phyloP scores from a whole-genome alignment of 495 filamentous ascomycete species.

The Cercophora scortea region DNA sequence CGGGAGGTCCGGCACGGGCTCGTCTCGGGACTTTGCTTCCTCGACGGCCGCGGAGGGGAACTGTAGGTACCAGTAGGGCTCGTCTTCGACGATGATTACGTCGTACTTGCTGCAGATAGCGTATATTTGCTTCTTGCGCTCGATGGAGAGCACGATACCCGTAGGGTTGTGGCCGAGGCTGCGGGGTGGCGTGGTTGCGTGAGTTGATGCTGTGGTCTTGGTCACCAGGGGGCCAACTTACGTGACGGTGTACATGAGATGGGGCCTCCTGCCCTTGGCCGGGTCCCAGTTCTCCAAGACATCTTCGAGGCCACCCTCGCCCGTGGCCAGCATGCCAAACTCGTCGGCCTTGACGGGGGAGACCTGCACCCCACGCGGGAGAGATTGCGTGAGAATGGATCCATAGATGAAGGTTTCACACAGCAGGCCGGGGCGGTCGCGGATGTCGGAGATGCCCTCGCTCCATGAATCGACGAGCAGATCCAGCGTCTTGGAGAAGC shows the following conservation, averaged over 20 bases:
- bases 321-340: slow-evolving; percentile 62
- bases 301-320: slow-evolving; percentile 65
- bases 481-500: slow-evolving; percentile 67
- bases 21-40: slow-evolving; percentile 38
- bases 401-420: slow-evolving; percentile 74
- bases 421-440: slow-evolving; percentile 61
- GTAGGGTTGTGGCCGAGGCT: slow-evolving; percentile 93
- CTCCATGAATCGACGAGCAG: slow-evolving; percentile 68
- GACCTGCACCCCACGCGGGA: slow-evolving; percentile 62
- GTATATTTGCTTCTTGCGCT: slow-evolving; percentile 72
- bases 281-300: slow-evolving; percentile 76
- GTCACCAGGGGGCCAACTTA: slow-evolving; percentile 35
- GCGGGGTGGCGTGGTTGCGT: neutral
- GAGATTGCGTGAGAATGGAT: slow-evolving; percentile 58
- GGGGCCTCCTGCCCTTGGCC: slow-evolving; percentile 62
- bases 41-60: slow-evolving; percentile 57
- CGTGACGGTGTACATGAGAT: slow-evolving; percentile 87
- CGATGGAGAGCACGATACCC: slow-evolving; percentile 58
- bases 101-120: slow-evolving; percentile 75
- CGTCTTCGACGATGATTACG: slow-evolving; percentile 88
- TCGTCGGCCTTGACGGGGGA: slow-evolving; percentile 67
- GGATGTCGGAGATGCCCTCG: slow-evolving; percentile 54
- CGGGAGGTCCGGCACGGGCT: slow-evolving; percentile 7
- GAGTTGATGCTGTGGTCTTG: neutral
- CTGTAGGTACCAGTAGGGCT: slow-evolving; percentile 95